phyloP scores from a whole-genome alignment of 306 rosid species.

The Abrus precatorius region DNA sequence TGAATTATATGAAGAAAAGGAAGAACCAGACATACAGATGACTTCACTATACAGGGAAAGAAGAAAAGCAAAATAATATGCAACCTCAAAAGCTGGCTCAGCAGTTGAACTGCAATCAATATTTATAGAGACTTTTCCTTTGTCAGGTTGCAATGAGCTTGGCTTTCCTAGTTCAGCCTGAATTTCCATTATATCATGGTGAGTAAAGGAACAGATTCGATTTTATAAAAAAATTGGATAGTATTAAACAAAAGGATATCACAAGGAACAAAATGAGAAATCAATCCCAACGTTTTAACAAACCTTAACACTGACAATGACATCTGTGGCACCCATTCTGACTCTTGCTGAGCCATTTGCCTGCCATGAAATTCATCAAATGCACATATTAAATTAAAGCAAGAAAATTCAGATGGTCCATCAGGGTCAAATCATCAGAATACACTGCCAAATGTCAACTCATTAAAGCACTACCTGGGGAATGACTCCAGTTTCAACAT shows the following conservation, averaged over 20 bases:
- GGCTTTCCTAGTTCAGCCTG: conserved; percentile 99
- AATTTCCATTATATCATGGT: conserved; percentile 46
- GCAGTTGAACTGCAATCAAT: conserved; percentile 88
- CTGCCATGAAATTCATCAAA: conserved; percentile 56
- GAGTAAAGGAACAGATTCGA: conserved; percentile 22
- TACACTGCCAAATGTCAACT: conserved; percentile 21
- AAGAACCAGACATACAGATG: background rate
- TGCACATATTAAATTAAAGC: background rate
- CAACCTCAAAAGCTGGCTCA: conserved; percentile 81
- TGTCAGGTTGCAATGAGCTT: conserved; percentile 67
- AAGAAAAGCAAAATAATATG: conserved; percentile 24
- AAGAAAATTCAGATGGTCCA: background rate
- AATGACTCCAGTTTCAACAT: conserved; percentile 83
- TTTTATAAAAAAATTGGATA: background rate
- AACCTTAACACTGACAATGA: conserved; percentile 93
- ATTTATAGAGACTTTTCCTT: conserved; percentile 75
- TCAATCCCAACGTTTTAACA: conserved; percentile 34
- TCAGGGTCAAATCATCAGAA: background rate
- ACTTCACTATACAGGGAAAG: conserved; percentile 31
- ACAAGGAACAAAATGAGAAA: conserved; percentile 13
- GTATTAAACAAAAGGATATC: conserved; percentile 17
- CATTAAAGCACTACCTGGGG: conserved; percentile 64
- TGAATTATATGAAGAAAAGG: conserved; percentile 28
- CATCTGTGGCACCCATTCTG: conserved; percentile 82
- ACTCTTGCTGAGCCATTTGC: conserved; percentile 91